phyloP scores from a whole-genome alignment of 2,329 filamentous ascomycete genomes.

The Talaromyces marneffei region DNA sequence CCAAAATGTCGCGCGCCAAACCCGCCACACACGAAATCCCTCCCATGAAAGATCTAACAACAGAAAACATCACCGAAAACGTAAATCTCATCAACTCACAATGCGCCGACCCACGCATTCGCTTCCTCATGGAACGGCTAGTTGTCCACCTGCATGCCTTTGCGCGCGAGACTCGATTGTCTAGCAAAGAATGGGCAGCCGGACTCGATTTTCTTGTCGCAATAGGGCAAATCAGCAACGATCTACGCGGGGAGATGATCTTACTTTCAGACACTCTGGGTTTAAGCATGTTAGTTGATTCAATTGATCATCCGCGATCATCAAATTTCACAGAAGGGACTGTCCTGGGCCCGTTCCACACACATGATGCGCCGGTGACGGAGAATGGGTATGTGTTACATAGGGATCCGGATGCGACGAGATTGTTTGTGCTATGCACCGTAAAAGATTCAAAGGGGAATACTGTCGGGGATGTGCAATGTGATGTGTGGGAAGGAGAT shows the following conservation, averaged over 20 bases:
- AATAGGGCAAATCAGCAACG: constrained; percentile 56
- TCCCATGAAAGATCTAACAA: constrained; percentile 58
- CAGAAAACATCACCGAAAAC: constrained; percentile 75
- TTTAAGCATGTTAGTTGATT: constrained; percentile 72
- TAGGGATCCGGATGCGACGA: constrained; percentile 46
- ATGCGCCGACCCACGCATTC: constrained; percentile 58
- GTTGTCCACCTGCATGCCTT: constrained; percentile 78
- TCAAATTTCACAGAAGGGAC: constrained; percentile 62
- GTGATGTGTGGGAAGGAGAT: constrained; percentile 84
- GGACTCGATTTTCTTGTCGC: constrained; percentile 65
- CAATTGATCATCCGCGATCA: constrained; percentile 77
- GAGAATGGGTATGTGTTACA: constrained; percentile 3
- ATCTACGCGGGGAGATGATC: constrained; percentile 3
- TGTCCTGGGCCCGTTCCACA: constrained; percentile 59
- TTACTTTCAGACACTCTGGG: constrained; percentile 58
- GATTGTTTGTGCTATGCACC: constrained; percentile 66
- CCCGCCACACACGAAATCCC: background rate
- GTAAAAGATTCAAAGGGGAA: constrained; percentile 59
- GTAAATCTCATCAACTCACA: constrained; percentile 69
- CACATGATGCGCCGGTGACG: background rate
- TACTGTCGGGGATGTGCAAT: constrained; percentile 60
- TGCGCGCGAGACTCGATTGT: constrained; percentile 69
- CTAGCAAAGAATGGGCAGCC: constrained; percentile 71
- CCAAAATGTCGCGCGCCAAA: background rate
- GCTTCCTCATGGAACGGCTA: constrained; percentile 66